A percentile compares a stretch with the other conserved stretches of the same genome.
These are phyloP conservation scores for Colletotrichum sp. DNA, from an alignment of 2,329 filamentous ascomycete species.

Conservation along the genomic window DNA sequence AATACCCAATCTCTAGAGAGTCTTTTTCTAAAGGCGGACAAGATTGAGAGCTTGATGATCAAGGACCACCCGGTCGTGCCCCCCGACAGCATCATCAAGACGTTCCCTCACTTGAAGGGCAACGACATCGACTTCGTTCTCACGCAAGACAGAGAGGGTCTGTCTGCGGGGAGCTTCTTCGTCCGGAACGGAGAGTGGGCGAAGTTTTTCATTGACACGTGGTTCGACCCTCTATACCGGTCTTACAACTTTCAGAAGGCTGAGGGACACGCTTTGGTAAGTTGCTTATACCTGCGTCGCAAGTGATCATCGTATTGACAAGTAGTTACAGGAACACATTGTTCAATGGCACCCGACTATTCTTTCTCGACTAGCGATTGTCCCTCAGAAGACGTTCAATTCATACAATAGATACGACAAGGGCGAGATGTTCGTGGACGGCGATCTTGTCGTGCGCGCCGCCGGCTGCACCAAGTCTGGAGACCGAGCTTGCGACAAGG, in stretches of 20 bases:
- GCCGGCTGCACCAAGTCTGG: conserved; percentile 69
- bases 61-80: conserved; percentile 87
- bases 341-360: conserved; percentile 98
- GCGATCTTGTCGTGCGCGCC: conserved; percentile 85
- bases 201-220: conserved; percentile 90
- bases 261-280: conserved; percentile 86
- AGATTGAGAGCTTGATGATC: conserved; percentile 81
- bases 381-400: conserved; percentile 87
- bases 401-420: conserved; percentile 68
- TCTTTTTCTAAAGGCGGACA: conserved; percentile 70
- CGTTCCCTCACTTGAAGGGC: conserved; percentile 81
- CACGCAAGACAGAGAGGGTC: conserved; percentile 82
- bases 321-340: conserved; percentile 72
- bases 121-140: conserved; percentile 82
- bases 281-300: conserved; percentile 30
- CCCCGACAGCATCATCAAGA: conserved; percentile 96
- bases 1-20: conserved; percentile 74
- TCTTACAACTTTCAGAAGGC: conserved; percentile 97
- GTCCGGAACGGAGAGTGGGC: conserved; percentile 88
- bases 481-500: conserved; percentile 71
- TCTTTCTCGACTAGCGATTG: conserved; percentile 83
- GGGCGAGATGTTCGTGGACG: conserved; percentile 73
- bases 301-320: background rate
- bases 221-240: conserved; percentile 94
- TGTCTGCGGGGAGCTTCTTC: conserved; percentile 80